Conservation (phyloP, 2,329 filamentous ascomycete species). For the Beauveria varroae region DNA sequence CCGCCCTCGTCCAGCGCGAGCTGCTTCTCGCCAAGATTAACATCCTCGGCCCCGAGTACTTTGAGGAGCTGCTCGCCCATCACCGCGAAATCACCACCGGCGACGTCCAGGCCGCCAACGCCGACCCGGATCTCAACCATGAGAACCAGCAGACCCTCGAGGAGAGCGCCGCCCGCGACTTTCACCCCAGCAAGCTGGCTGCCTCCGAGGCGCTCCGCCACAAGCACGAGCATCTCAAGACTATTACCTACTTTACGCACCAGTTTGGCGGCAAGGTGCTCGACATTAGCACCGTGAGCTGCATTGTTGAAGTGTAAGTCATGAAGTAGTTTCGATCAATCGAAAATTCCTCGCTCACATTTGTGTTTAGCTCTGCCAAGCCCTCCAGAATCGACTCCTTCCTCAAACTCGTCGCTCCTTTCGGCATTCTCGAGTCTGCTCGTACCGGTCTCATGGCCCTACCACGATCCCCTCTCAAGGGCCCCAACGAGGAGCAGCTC, state of each 20-base stretch:
- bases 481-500: conserved; percentile 59
- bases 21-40: conserved; percentile 93
- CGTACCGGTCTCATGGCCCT: conserved; percentile 95
- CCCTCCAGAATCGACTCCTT: conserved; percentile 92
- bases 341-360: conserved; percentile 16
- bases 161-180: conserved; percentile 52
- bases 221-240: conserved; percentile 95
- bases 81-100: conserved; percentile 74
- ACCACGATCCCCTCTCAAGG: conserved; percentile 81
- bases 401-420: conserved; percentile 89
- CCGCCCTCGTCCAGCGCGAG: conserved; percentile 91
- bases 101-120: conserved; percentile 38
- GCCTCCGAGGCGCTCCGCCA: conserved; percentile 84
- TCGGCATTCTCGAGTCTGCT: conserved; percentile 93
- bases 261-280: conserved; percentile 97
- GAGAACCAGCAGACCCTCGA: conserved; percentile 33
- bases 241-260: conserved; percentile 92
- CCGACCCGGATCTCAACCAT: conserved; percentile 26
- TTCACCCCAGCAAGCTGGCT: conserved; percentile 82
- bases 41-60: conserved; percentile 94
- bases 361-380: conserved; percentile 67
- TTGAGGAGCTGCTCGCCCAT: conserved; percentile 91
- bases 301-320: conserved; percentile 91
- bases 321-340: not conserved
- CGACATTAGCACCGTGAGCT: conserved; percentile 97